These are phyloP conservation scores for Emericellopsis cladophorae DNA, from an alignment of 2,329 filamentous ascomycete species.

Conservation along the genomic window DNA sequence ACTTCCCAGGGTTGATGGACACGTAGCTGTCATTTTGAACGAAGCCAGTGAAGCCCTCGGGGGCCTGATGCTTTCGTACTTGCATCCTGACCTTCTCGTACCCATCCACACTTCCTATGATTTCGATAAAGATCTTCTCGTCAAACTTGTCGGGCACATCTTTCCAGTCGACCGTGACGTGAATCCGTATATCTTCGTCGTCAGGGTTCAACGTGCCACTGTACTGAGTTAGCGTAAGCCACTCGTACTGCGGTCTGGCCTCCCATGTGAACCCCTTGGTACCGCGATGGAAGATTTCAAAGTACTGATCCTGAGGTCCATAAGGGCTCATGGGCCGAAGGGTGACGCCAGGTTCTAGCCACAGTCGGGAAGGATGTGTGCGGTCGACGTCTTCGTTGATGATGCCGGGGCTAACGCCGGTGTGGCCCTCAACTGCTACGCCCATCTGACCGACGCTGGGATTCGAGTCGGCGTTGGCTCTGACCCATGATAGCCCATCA, in stretches of 20 bases:
- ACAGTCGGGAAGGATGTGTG: constrained; percentile 25
- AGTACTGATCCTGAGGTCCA: constrained; percentile 15
- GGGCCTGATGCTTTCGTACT: constrained; percentile 2
- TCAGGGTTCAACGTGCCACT: constrained; percentile 15
- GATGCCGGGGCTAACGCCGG: constrained; percentile 16
- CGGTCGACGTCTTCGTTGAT: constrained; percentile 41
- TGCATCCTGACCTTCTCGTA: constrained; percentile 5
- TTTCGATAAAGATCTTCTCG: constrained; percentile 3
- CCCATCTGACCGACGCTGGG: constrained; percentile 28
- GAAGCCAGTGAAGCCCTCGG: constrained; percentile 7
- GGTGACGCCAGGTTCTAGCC: constrained; percentile 15
- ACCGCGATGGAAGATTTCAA: constrained; percentile 32
- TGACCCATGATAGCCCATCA: constrained; percentile 39
- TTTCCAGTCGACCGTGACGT: constrained; percentile 31
- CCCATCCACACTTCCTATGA: constrained; percentile 1
- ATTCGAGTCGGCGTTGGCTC: constrained; percentile 31
- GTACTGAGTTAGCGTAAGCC: constrained; percentile 13
- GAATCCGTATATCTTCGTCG: constrained; percentile 21
- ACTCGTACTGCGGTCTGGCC: constrained; percentile 2
- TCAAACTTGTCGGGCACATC: constrained; percentile 17
- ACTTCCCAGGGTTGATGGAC: constrained; percentile 14
- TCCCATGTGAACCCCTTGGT: constrained; percentile 7
- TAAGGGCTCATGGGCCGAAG: constrained; percentile 17
- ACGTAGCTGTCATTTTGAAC: constrained; percentile 6
- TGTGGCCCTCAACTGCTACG: constrained; percentile 16